Evolutionary conservation across 805 yeast genomes (phyloP), one percentile per base, ranked within the genome.

Genomic region (Ascoidea rubescens): DNA sequence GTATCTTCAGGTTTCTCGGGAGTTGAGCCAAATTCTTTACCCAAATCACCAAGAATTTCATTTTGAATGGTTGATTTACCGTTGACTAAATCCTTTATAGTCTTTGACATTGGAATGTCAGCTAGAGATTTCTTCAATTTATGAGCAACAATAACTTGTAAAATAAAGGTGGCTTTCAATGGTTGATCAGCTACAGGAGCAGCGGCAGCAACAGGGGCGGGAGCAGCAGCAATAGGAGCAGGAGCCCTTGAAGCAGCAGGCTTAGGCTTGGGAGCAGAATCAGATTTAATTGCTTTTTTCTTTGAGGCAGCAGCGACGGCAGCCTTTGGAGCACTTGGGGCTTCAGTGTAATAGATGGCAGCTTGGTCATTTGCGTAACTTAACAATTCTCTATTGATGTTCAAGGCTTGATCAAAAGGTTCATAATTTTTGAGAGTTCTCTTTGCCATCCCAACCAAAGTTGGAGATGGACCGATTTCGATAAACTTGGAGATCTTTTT

Each of bases 1-100:
- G 96, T 87, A 64, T 93, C 99, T 71, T 93, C 99, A 57, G 99
- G 97, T 71, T 93, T 93, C 72, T 93, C 99, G 46, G 99, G 99
- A 49, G 97, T 90, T 48, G 95, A 71, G 63, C 98, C 97, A 64
- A 93, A 93, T 72, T 93, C 99, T 71, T 93, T 93, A 66, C 98
- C 98, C 63, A 93, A 77, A 65, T 93, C 99, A 76, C 99, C 99
- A 60, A 93, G 79, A 61, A 93, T 93, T 75, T 93, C 99, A 70
- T 93, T 93, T 72, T 93, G 99, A 49, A 93, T 93, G 30, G 99
- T 93, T 31, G 99, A 93, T 69, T 93, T 93, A 73, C 99, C 99
- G 63, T 95, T 95, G 57, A 93, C 99, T 63, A 93, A 77, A 65
- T 93, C 99, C 71, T 93, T 93, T 67, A 93, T 88, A 50, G 98